phyloP scores from a whole-genome alignment of 768 basidiomycete genomes.

The Suillus weaverae region DNA sequence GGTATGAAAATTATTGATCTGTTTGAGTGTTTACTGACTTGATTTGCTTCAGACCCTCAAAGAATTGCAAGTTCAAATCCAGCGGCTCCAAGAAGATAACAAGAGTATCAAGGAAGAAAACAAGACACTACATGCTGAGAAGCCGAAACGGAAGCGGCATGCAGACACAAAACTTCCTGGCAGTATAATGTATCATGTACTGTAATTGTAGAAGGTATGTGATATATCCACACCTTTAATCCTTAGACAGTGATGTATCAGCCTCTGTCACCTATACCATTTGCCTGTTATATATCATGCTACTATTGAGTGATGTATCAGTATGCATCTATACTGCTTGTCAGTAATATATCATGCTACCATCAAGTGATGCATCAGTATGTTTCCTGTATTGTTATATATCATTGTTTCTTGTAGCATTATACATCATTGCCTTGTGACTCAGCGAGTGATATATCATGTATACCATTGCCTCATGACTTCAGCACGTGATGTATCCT shows the following conservation, averaged over 20 bases:
- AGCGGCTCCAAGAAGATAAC: slow-evolving; percentile 1
- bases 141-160: neutral
- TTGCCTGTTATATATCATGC: too few species aligned
- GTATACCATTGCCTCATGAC: too few species aligned
- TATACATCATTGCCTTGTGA: too few species aligned
- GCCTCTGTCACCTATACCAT: too few species aligned
- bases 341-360: too few species aligned
- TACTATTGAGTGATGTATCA: too few species aligned
- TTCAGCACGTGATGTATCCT: neutral
- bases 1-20: neutral
- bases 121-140: neutral
- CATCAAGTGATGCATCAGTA: too few species aligned
- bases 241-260: neutral
- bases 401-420: too few species aligned
- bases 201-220: neutral
- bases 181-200: neutral
- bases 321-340: too few species aligned
- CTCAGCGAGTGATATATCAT: too few species aligned
- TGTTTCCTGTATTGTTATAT: too few species aligned
- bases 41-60: neutral
- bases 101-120: neutral
- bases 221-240: neutral
- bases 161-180: neutral
- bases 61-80: neutral
- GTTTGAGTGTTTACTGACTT: neutral